These are phyloP conservation scores for Vitis amurensis DNA, from an alignment of 164 flowering plant species.

Conservation along the genomic window DNA sequence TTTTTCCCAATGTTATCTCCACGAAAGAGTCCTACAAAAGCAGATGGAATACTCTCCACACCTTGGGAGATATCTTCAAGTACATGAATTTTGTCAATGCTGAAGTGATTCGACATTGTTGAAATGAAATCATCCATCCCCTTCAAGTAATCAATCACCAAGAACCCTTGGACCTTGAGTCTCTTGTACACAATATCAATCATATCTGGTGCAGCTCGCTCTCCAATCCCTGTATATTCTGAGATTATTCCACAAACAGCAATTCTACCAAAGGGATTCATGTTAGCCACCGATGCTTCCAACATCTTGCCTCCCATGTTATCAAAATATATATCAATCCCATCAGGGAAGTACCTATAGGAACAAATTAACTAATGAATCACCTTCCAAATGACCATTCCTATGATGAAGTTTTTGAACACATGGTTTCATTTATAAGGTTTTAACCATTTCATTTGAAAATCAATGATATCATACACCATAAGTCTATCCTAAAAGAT, in stretches of 20 bases:
- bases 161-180: conserved; percentile 60
- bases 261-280: conserved; percentile 66
- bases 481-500: no score
- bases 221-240: conserved; percentile 40
- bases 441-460: no score
- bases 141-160: conserved; percentile 40
- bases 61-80: conserved; percentile 66
- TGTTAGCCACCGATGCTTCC: conserved; percentile 70
- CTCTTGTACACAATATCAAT: conserved; percentile 55
- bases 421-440: no score
- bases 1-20: conserved; percentile 69
- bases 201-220: conserved; percentile 50
- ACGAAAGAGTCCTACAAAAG: conserved; percentile 57
- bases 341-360: conserved; percentile 69
- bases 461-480: no score
- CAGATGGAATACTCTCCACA: conserved; percentile 59
- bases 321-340: conserved; percentile 82
- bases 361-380: no score
- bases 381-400: neutral
- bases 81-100: conserved; percentile 27
- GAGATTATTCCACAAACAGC: conserved; percentile 73
- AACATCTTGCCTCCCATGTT: conserved; percentile 81
- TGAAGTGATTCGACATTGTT: conserved; percentile 35
- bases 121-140: conserved; percentile 40
- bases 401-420: no score